These are phyloP conservation scores for Macrophomina phaseolina DNA, from an alignment of 2,329 filamentous ascomycete species.

Conservation along the genomic window DNA sequence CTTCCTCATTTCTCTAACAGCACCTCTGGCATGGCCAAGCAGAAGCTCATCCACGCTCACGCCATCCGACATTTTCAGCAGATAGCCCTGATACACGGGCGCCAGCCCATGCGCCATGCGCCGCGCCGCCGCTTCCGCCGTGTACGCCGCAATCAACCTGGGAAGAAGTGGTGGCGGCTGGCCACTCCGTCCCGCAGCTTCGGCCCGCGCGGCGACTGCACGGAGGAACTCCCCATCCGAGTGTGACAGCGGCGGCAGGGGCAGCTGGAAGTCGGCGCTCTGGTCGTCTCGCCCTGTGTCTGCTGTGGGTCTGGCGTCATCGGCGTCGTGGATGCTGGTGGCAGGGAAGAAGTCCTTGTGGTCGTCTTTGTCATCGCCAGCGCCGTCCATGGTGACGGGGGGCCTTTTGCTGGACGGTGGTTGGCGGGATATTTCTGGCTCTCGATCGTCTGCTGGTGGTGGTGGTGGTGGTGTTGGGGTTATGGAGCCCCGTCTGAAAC, in stretches of 20 bases:
- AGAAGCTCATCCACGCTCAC: slow-evolving; percentile 14
- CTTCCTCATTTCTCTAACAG: neutral
- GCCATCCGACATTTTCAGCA: slow-evolving; percentile 21
- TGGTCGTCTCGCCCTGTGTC: neutral
- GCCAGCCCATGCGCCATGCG: slow-evolving; percentile 3
- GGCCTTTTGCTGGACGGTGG: neutral
- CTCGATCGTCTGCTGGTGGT: neutral
- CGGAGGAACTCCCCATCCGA: slow-evolving; percentile 11
- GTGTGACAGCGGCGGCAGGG: slow-evolving; percentile 10
- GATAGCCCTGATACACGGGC: slow-evolving; percentile 19
- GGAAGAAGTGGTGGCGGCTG: neutral
- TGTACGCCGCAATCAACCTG: slow-evolving; percentile 19
- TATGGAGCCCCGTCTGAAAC: neutral
- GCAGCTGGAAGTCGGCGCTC: slow-evolving; percentile 20
- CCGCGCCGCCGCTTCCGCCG: neutral
- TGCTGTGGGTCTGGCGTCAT: neutral
- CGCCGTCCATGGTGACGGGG: neutral
- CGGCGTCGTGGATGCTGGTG: neutral
- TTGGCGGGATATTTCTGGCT: slow-evolving; percentile 19
- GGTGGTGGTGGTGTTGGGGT: neutral
- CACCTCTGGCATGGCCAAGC: neutral
- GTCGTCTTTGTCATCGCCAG: neutral
- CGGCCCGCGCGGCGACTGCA: slow-evolving; percentile 13
- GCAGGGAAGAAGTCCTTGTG: slow-evolving; percentile 1
- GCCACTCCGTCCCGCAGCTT: neutral